phyloP scores from a whole-genome alignment of 148 eudicot species.

The Fagopyrum esculentum region DNA sequence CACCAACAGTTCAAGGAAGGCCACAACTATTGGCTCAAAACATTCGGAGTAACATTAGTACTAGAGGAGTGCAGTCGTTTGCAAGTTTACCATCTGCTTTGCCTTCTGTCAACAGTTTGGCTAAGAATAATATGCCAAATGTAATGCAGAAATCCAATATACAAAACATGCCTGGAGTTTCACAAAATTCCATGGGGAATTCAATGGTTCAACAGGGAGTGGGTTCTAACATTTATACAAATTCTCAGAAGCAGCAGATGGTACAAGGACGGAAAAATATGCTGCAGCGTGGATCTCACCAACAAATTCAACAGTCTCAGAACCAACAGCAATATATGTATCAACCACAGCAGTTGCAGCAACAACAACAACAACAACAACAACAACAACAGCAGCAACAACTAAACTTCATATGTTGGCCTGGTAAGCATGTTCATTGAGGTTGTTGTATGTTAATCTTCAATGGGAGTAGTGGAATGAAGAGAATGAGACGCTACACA shows the following conservation, averaged over 20 bases:
- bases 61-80: slow-evolving; percentile 53
- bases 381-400: slow-evolving; percentile 56
- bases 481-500: slow-evolving; percentile 77
- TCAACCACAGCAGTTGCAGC: slow-evolving; percentile 39
- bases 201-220: slow-evolving; percentile 63
- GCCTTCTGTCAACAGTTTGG: slow-evolving; percentile 47
- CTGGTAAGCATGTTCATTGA: background rate
- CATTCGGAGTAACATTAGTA: slow-evolving; percentile 47
- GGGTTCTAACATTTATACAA: slow-evolving; percentile 54
- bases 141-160: slow-evolving; percentile 55
- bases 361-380: slow-evolving; percentile 48
- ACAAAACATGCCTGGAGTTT: slow-evolving; percentile 51
- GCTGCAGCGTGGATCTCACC: slow-evolving; percentile 52
- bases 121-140: slow-evolving; percentile 55
- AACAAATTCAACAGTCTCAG: slow-evolving; percentile 42
- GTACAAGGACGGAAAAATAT: slow-evolving; percentile 50
- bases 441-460: no score
- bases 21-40: slow-evolving; percentile 62
- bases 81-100: slow-evolving; percentile 51
- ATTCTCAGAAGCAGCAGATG: slow-evolving; percentile 62
- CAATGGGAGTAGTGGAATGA: slow-evolving; percentile 56
- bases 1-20: slow-evolving; percentile 54
- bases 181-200: slow-evolving; percentile 61
- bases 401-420: background rate
- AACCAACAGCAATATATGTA: slow-evolving; percentile 52